These are phyloP conservation scores for Nyssa sinensis DNA, from an alignment of 148 eudicot species.

Conservation along the genomic window DNA sequence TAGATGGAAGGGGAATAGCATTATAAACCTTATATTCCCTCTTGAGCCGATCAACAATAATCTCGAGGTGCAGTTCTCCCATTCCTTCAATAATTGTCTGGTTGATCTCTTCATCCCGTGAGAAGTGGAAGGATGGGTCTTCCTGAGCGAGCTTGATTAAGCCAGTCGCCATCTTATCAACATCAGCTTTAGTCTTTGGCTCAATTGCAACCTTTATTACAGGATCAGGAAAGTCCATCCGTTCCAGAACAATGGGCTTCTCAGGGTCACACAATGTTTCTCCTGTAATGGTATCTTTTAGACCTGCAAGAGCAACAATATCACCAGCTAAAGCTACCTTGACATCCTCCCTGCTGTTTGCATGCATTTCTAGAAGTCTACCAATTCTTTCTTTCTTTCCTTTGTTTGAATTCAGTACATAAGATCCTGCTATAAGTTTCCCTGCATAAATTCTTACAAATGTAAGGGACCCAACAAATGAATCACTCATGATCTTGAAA, in stretches of 20 bases:
- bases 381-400: constrained; percentile 96
- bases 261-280: constrained; percentile 90
- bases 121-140: constrained; percentile 99
- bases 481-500: constrained; percentile 94
- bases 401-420: constrained; percentile 87
- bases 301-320: constrained; percentile 93
- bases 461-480: constrained; percentile 95
- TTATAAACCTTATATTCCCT: constrained; percentile 83
- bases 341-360: constrained; percentile 91
- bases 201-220: constrained; percentile 99
- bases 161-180: constrained; percentile 87
- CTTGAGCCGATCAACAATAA: constrained; percentile 94
- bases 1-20: constrained; percentile 14
- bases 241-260: constrained; percentile 75
- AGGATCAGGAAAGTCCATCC: constrained; percentile 99
- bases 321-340: constrained; percentile 89
- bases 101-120: constrained; percentile 91
- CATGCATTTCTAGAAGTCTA: constrained; percentile 98
- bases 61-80: constrained; percentile 99
- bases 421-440: constrained; percentile 78
- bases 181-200: constrained; percentile 96
- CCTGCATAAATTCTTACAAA: constrained; percentile 93
- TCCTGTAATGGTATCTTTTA: constrained; percentile 94
- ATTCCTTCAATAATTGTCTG: constrained; percentile 98
- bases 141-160: constrained; percentile 95